Evolutionary conservation across 2,329 filamentous ascomycete species (phyloP), one percentile per base, ranked within the genome.

Genomic region (Botrytis medusae): DNA sequence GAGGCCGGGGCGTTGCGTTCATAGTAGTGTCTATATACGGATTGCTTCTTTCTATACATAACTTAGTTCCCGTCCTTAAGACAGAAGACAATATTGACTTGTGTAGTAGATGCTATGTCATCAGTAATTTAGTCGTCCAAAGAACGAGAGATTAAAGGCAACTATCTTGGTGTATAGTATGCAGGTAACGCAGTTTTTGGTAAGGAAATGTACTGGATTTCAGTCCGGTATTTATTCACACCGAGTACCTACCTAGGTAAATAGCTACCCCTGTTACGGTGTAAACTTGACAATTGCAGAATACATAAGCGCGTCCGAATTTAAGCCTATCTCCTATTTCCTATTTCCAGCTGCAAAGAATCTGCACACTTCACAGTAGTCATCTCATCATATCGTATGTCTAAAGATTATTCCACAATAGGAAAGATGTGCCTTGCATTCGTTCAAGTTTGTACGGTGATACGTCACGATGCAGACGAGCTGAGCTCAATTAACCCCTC

Each of bases 391-490:
- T 14, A 14, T 54, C 25, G 48, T 54, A 54, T 14, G 16, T 54
- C 12, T 54, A 14, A 54, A 54, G 25, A 25, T 54, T 54, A 54
- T 54, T 54, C 48, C 25, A 54, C n/a, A n/a, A 6, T 54, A 54
- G 48, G 48, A 54, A 54, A 54, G 48, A 54, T 54, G 12, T n/a
- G 2, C 7, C 20, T 7, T 46, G 44, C 44, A 20, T 46, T 20
- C 48, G 25, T 16, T 54, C 25, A 25, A n/a, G 6, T 16, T 54
- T n/a, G 3, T 16, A 54, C 12, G 34, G 40, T 57, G 25, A 18
- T 69, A 69, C 65, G 65, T 57, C 65, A 69, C 65, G 29, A 42
- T 25, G 65, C 48, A 68, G 48, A n/a, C 48, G 25, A 57, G 65
- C n/a, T 68, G 16, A 68, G 16, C n/a, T 40, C 25, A 14, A n/a